These are phyloP conservation scores for Sechiopsis laciniata DNA, from an alignment of 306 rosid genomes.

Conservation along the genomic window DNA sequence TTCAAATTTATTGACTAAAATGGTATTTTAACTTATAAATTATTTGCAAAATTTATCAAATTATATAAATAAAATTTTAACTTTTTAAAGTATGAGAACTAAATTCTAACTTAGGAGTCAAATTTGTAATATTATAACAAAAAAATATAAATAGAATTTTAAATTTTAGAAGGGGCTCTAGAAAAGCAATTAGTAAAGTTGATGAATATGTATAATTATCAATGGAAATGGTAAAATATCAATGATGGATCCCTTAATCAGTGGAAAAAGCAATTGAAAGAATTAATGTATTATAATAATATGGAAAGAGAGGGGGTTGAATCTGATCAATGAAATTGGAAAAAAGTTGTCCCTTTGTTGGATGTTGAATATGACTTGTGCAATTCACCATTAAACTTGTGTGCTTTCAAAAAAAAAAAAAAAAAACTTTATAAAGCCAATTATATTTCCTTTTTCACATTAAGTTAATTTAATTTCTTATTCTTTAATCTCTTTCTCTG, in stretches of 20 bases:
- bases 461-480: not conserved
- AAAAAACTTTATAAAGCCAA: not conserved
- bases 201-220: not conserved
- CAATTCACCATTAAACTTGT: conserved; percentile 26
- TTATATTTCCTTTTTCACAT: not conserved
- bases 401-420: not conserved
- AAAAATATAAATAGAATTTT: not conserved
- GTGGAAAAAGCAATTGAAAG: not conserved
- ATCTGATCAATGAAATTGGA: conserved; percentile 1
- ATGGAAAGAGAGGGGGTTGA: not conserved
- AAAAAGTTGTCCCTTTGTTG: conserved; percentile 9
- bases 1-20: too few species aligned
- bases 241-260: conserved; percentile 13
- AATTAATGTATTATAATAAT: not conserved
- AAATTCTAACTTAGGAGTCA: too few species aligned
- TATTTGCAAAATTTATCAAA: too few species aligned
- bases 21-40: too few species aligned
- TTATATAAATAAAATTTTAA: too few species aligned
- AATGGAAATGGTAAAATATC: not conserved
- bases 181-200: not conserved
- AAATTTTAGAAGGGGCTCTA: not conserved
- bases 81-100: too few species aligned
- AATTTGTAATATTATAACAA: too few species aligned
- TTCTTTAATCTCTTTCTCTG: not conserved
- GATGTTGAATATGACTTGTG: conserved; percentile 22